phyloP scores from a whole-genome alignment of 2,329 filamentous ascomycete species.

The Aspergillus vadensis region DNA sequence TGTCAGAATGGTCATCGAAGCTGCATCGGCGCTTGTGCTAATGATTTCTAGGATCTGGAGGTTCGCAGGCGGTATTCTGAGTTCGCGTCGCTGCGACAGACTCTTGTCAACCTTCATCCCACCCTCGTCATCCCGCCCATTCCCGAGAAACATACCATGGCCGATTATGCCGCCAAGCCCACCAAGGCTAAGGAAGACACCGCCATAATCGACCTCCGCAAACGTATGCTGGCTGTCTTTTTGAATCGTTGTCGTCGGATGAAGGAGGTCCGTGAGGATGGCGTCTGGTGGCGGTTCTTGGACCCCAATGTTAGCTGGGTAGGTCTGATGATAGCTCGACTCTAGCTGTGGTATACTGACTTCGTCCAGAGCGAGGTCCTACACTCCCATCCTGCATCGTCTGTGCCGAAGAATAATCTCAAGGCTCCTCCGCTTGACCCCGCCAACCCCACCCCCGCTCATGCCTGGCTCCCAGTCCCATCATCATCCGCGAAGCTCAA shows the following conservation, averaged over 20 bases:
- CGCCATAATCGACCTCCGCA: constrained; percentile 92
- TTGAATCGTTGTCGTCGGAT: constrained; percentile 90
- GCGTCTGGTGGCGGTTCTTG: constrained; percentile 96
- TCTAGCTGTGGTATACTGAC: constrained; percentile 27
- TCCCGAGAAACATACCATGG: constrained; percentile 98
- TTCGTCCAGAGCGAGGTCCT: constrained; percentile 79
- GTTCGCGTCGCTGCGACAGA: constrained; percentile 86
- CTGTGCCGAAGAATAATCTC: constrained; percentile 89
- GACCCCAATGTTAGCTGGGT: constrained; percentile 99
- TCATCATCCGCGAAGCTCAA: constrained; percentile 83
- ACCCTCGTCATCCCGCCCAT: constrained; percentile 96
- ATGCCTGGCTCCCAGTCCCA: constrained; percentile 84
- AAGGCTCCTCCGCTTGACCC: constrained; percentile 94
- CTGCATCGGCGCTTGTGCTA: background rate
- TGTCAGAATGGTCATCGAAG: constrained; percentile 24
- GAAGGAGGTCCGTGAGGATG: constrained; percentile 88
- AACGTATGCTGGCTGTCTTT: constrained; percentile 96
- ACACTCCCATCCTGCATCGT: constrained; percentile 84
- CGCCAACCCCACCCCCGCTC: constrained; percentile 85
- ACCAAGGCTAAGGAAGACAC: constrained; percentile 98
- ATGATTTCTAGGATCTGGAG: constrained; percentile 73
- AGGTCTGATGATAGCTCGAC: constrained; percentile 38
- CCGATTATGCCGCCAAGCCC: constrained; percentile 95
- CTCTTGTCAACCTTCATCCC: constrained; percentile 86
- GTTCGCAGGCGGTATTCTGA: constrained; percentile 95